Base-by-base conservation (phyloP, 257 asterid species). In the Nicotiana knightiana region DNA sequence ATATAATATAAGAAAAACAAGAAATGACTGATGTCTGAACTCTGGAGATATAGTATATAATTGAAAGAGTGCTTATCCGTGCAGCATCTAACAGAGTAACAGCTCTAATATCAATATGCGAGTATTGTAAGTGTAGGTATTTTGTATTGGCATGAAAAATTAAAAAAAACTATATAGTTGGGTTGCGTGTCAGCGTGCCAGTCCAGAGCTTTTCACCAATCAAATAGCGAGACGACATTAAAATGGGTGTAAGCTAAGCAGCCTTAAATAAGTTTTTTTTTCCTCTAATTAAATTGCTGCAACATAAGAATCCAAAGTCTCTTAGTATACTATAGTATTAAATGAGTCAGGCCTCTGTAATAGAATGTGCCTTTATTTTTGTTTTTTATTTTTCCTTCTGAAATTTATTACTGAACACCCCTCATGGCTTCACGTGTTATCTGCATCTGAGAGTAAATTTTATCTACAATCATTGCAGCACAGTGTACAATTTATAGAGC, bases 351-450 rank as follows among this genome's bases (percentile, higher is more conserved):
- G 90, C 9, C 30, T 80, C 28, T 26, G 76, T 63, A 46, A 30
- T 67, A 88, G 88, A 85, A 90, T 87, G 89, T 83, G 67, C 35
- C 33, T 77, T 18, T 54, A 11, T 43, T 43, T 43, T 43, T 43
- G 8, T 43, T 6, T 43, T 6, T 43, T 37, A n/a, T 70, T 37
- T 37, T 77, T 63, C 33, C 17, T 77, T 43, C 21, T 55, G 57
- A 76, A 53, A 4, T 15, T n/a, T 78, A 35, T 28, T 26, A 54
- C 92, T 90, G 97, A 89, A 91, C 79, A 81, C 13, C 77, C 87
- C 87, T 88, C 92, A 88, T 92, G 91, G 81, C 82, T 81, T 94
- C 98, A 94, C 98, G 94, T 92, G 98, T 86, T 88, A 61, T 90
- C 91, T 88, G 86, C 88, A 87, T 57, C 54, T 16, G 13, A 21